phyloP scores from a whole-genome alignment of 768 basidiomycete species.

The Scleroderma bovista region DNA sequence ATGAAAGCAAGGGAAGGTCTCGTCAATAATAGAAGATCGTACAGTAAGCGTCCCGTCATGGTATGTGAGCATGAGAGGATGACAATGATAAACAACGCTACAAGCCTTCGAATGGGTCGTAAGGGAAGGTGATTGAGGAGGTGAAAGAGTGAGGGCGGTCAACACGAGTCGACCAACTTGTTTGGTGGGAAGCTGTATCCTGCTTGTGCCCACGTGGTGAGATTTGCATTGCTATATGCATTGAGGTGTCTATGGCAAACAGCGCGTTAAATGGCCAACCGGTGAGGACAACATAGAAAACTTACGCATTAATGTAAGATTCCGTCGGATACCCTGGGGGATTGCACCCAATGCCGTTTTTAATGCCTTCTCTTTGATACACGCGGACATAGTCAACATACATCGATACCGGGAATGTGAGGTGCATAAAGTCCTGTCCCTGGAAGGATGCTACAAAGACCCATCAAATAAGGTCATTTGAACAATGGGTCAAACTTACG shows the following conservation, averaged over 20 bases:
- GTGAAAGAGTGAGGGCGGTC: slow-evolving; percentile 21
- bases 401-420: slow-evolving; percentile 77
- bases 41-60: slow-evolving; percentile 2
- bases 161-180: slow-evolving; percentile 21
- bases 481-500: slow-evolving; percentile 29
- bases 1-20: background rate
- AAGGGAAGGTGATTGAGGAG: slow-evolving; percentile 20
- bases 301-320: slow-evolving; percentile 67
- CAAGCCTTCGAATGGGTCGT: background rate
- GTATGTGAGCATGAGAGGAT: slow-evolving; percentile 10
- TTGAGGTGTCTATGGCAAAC: slow-evolving; percentile 30
- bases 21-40: background rate
- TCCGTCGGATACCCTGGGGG: slow-evolving; percentile 74
- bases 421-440: slow-evolving; percentile 58
- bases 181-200: slow-evolving; percentile 77
- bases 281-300: slow-evolving; percentile 1
- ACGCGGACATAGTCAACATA: slow-evolving; percentile 87
- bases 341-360: slow-evolving; percentile 71
- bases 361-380: slow-evolving; percentile 71
- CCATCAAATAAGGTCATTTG: slow-evolving; percentile 3
- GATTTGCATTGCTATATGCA: slow-evolving; percentile 74
- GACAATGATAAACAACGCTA: slow-evolving; percentile 1
- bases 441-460: slow-evolving; percentile 57
- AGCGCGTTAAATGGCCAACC: background rate
- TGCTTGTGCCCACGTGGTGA: slow-evolving; percentile 80